phyloP scores from a whole-genome alignment of 2,329 filamentous ascomycete species.

The Colletotrichum lentis region DNA sequence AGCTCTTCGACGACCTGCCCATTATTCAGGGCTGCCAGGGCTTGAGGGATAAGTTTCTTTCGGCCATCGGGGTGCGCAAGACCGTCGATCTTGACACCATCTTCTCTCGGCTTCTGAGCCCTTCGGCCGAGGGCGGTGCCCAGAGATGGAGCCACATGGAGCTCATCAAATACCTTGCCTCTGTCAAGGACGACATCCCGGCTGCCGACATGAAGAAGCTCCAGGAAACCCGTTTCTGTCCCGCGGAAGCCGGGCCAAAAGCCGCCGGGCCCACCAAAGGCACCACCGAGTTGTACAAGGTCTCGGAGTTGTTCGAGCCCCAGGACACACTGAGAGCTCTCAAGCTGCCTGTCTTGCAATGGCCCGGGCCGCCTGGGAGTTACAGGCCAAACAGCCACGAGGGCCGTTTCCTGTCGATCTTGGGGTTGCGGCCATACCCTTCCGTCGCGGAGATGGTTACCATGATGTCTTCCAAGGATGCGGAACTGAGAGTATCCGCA shows the following conservation, averaged over 20 bases:
- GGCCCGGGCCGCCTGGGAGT: slow-evolving; percentile 73
- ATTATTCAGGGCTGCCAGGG: slow-evolving; percentile 77
- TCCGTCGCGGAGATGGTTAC: slow-evolving; percentile 76
- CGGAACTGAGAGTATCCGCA: slow-evolving; percentile 69
- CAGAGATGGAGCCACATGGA: slow-evolving; percentile 91
- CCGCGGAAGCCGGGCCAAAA: slow-evolving; percentile 71
- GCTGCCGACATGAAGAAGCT: slow-evolving; percentile 80
- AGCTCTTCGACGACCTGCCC: slow-evolving; percentile 92
- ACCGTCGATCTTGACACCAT: slow-evolving; percentile 95
- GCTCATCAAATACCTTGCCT: slow-evolving; percentile 91
- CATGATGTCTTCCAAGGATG: slow-evolving; percentile 74
- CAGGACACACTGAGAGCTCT: slow-evolving; percentile 74
- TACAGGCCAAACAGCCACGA: slow-evolving; percentile 74
- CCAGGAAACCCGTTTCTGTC: slow-evolving; percentile 80
- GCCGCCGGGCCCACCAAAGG: slow-evolving; percentile 63
- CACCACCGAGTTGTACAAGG: slow-evolving; percentile 68
- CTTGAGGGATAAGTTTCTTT: slow-evolving; percentile 90
- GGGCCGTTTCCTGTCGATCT: slow-evolving; percentile 73
- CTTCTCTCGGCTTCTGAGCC: slow-evolving; percentile 81
- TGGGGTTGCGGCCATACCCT: slow-evolving; percentile 80
- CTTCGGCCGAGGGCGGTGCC: slow-evolving; percentile 60
- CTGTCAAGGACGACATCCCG: slow-evolving; percentile 89
- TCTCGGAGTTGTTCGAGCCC: slow-evolving; percentile 84
- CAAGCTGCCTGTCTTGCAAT: slow-evolving; percentile 79
- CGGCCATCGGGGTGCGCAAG: slow-evolving; percentile 87